These are phyloP conservation scores for Elsinoe batatas DNA, from an alignment of 2,329 filamentous ascomycete genomes.

Conservation along the genomic window DNA sequence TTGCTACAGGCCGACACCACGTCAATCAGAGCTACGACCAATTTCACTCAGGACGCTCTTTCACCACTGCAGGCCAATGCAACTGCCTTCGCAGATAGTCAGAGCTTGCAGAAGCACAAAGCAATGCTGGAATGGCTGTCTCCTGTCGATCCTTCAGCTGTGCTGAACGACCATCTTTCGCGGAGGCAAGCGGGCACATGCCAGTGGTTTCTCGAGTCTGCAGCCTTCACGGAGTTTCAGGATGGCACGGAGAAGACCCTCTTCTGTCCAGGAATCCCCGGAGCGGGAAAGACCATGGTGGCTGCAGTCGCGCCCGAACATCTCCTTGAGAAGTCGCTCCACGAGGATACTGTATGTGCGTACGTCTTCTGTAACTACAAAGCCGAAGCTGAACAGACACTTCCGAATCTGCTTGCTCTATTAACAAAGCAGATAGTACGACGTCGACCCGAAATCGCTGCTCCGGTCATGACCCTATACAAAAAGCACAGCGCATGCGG, in stretches of 20 bases:
- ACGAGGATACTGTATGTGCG: background rate
- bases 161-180: background rate
- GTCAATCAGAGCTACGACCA: too few species aligned
- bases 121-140: background rate
- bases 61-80: too few species aligned
- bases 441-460: background rate
- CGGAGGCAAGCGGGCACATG: background rate
- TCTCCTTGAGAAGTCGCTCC: background rate
- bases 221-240: background rate
- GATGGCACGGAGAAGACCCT: background rate
- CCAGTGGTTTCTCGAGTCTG: background rate
- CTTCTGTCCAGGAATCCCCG: background rate
- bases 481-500: background rate
- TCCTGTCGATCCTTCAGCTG: background rate
- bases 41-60: too few species aligned
- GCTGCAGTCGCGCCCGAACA: background rate
- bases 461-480: background rate
- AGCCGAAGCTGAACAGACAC: background rate
- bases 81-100: too few species aligned
- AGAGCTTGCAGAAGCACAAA: too few species aligned
- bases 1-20: too few species aligned
- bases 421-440: background rate
- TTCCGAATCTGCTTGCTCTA: background rate
- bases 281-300: background rate
- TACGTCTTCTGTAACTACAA: background rate